phyloP scores from a whole-genome alignment of 208 protist species.

The Crithidia sp. region DNA sequence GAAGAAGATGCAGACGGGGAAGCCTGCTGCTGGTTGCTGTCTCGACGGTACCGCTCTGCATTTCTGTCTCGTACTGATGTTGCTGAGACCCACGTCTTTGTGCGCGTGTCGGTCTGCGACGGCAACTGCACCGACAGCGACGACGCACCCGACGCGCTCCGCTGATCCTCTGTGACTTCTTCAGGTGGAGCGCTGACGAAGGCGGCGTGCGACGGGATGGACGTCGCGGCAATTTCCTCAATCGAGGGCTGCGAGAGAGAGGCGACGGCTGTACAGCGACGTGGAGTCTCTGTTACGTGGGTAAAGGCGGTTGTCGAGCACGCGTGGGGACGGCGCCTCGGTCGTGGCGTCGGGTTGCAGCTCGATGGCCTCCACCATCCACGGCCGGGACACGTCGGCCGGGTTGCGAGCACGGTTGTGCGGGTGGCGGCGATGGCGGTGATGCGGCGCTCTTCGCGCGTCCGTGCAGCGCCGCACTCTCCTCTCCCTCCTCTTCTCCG shows the following conservation, averaged over 20 bases:
- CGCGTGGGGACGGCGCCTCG: slow-evolving; percentile 28
- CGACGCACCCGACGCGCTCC: background rate
- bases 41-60: background rate
- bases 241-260: background rate
- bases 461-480: background rate
- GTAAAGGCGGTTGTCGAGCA: slow-evolving; percentile 27
- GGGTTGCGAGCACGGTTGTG: background rate
- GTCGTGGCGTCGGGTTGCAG: background rate
- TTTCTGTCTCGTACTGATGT: background rate
- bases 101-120: slow-evolving; percentile 1
- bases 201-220: slow-evolving; percentile 1
- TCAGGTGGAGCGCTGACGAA: slow-evolving; percentile 5
- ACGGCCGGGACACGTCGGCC: slow-evolving; percentile 7
- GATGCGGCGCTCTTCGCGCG: background rate
- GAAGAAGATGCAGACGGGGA: background rate
- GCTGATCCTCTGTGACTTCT: slow-evolving; percentile 1
- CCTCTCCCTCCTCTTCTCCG: background rate
- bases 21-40: background rate
- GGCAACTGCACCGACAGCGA: background rate
- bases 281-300: background rate
- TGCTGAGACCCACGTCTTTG: slow-evolving; percentile 7
- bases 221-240: background rate
- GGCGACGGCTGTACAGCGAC: background rate
- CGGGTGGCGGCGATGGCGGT: background rate
- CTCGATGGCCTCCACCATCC: background rate